A percentile compares a stretch with the other conserved stretches of the same genome.
Conservation (phyloP, 2,329 filamentous ascomycete species). For the Chaetomium sp. region DNA sequence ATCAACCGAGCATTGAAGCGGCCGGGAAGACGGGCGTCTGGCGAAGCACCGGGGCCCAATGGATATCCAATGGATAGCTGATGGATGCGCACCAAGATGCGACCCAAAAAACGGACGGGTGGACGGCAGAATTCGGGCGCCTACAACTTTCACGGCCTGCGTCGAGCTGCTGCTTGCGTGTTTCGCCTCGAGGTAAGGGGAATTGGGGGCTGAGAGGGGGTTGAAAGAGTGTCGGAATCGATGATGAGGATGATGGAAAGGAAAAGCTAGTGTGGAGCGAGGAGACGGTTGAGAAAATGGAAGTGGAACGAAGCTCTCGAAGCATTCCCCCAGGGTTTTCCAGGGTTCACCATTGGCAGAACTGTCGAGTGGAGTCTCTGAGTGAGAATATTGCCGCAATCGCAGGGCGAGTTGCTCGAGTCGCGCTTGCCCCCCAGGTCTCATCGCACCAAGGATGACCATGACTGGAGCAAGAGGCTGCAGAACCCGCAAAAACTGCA, state of each 20-base stretch:
- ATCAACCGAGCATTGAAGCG: slow-evolving; percentile 17
- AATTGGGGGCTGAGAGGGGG: not conserved
- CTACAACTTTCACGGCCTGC: slow-evolving; percentile 7
- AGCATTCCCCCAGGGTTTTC: not conserved
- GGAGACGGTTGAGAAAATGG: too few species aligned
- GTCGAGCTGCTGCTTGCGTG: slow-evolving; percentile 6
- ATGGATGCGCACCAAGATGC: slow-evolving; percentile 4
- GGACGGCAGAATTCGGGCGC: slow-evolving; percentile 8
- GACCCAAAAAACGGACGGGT: slow-evolving; percentile 7
- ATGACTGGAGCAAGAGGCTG: too few species aligned
- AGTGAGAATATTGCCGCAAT: slow-evolving; percentile 10
- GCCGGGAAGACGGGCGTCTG: slow-evolving; percentile 16
- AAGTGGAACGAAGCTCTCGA: slow-evolving; percentile 4
- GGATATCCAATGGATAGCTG: slow-evolving; percentile 3
- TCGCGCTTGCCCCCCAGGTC: too few species aligned
- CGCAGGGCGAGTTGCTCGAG: not conserved
- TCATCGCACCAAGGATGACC: too few species aligned
- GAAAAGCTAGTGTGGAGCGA: slow-evolving; percentile 4
- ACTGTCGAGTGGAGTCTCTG: too few species aligned
- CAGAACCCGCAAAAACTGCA: not conserved
- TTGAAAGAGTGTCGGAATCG: too few species aligned
- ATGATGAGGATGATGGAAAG: not conserved
- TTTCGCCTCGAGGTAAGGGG: slow-evolving; percentile 10
- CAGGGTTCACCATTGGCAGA: too few species aligned
- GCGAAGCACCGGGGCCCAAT: slow-evolving; percentile 13